Base-by-base conservation (phyloP, 2,329 filamentous ascomycete genomes). In the Phialocephala sp. region DNA sequence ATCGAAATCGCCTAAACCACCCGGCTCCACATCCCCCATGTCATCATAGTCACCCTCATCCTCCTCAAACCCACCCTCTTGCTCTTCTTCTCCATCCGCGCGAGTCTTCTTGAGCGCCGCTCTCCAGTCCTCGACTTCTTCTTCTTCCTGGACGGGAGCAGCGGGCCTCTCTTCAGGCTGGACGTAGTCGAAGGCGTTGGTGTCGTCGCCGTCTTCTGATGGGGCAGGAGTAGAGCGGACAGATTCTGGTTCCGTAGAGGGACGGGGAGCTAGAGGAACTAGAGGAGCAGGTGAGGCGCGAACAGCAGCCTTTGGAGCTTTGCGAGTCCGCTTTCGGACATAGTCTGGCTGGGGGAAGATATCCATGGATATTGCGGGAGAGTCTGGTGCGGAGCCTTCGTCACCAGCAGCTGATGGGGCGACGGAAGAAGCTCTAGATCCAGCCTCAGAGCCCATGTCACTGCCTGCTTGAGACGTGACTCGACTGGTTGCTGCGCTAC, bases 401-500 rank as follows among this genome's bases (percentile, higher is more conserved):
- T 35, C 50, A 20, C 24, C 39, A n/a, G 37, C 39, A 37, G 57
- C n/a, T n/a, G 59, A 35, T 45, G 57, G 56, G 32, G 63, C 59
- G 32, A 57, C 24, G 22, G 60, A 61, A 14, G 54, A 59, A 3
- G 56, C 45, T n/a, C 58, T 50, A 4, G 60, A 65, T 22, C 41
- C 60, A n/a, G 59, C 57, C 4, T 63, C 67, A 37, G 63, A 63
- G 27, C 41, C 45, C 14, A 56, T 15, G n/a, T 68, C 68, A 32
- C 66, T 67, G 11, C 67, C 69, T 52, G 69, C 68, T 20, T 64
- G 56, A 35, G 69, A 72, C 2, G 82, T 85, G 43, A 81, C 84
- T 63, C 75, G 69, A 41, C 75, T 77, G 9, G 78, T 79, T 0
- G 81, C 80, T 14, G 81, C 81, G 27, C 84, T 85, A 0, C 84